Conservation (phyloP, 163 green algal genomes). For the Prototheca wickerhamii region DNA sequence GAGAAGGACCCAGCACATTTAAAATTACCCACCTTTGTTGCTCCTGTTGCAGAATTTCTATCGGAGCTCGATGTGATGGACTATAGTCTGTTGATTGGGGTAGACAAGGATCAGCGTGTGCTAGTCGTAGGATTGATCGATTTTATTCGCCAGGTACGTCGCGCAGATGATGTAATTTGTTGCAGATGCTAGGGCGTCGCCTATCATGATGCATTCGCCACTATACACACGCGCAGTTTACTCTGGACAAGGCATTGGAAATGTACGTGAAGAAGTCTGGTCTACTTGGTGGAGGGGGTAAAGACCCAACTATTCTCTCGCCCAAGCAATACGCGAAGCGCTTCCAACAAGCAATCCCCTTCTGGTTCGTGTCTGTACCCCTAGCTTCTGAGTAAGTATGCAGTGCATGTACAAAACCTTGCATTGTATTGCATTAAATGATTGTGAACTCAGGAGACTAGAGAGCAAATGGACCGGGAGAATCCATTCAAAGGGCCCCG, state of each 20-base stretch:
- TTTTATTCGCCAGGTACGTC: slow-evolving; percentile 73
- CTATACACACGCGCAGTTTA: slow-evolving; percentile 66
- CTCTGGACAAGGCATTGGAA: slow-evolving; percentile 96
- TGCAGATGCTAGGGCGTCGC: background rate
- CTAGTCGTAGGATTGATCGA: slow-evolving; percentile 94
- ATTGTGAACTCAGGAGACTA: too few species aligned
- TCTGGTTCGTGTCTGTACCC: background rate
- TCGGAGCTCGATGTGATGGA: slow-evolving; percentile 83
- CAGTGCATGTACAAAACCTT: too few species aligned
- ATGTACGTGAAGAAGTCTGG: slow-evolving; percentile 89
- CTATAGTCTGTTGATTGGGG: slow-evolving; percentile 87
- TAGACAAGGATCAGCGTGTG: slow-evolving; percentile 33
- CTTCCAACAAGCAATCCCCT: slow-evolving; percentile 29
- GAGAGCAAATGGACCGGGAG: too few species aligned
- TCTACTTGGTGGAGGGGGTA: slow-evolving; percentile 64
- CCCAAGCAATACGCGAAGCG: slow-evolving; percentile 82
- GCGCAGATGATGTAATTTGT: background rate
- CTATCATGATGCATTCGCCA: background rate
- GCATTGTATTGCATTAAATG: too few species aligned
- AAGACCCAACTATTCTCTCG: slow-evolving; percentile 89
- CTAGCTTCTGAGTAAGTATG: background rate
- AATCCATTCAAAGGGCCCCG: slow-evolving; percentile 6
- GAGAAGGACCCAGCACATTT: background rate
- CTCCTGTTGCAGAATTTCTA: slow-evolving; percentile 48
- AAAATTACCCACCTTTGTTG: background rate